phyloP scores from a whole-genome alignment of 2,329 filamentous ascomycete species.

The Pestalotiopsis sp. region DNA sequence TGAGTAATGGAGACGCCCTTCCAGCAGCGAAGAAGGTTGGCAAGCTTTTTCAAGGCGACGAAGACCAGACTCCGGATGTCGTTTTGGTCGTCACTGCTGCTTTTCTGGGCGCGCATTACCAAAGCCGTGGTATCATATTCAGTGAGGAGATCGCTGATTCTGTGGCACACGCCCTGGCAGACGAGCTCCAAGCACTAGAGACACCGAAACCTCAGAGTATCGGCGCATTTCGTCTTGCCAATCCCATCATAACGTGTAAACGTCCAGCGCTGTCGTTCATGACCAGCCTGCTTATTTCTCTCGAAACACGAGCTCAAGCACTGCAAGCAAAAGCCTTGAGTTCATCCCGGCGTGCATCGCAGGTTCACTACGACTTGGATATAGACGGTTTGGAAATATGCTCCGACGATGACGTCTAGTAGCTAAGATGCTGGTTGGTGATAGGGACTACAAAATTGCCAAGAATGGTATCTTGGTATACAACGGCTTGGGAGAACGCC shows the following conservation, averaged over 20 bases:
- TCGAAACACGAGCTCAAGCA: neutral
- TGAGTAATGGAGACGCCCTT: neutral
- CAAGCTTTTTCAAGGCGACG: neutral
- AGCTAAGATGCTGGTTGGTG: neutral
- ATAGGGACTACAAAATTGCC: neutral
- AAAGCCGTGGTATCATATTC: neutral
- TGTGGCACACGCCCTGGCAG: neutral
- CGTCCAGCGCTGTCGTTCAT: neutral
- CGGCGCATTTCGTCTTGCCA: neutral
- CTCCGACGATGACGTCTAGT: no score
- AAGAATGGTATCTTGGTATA: neutral
- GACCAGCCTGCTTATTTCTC: neutral
- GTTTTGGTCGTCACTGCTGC: neutral
- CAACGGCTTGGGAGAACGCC: no score
- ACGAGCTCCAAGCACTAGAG: neutral
- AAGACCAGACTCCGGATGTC: neutral
- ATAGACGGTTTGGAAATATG: no score
- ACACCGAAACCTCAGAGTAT: neutral
- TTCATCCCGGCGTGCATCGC: neutral
- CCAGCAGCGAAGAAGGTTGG: neutral
- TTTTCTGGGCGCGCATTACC: neutral
- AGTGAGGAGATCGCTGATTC: neutral
- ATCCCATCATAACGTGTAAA: neutral
- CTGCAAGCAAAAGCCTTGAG: neutral
- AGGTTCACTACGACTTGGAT: no score